Evolutionary conservation across 1,139 yeast genomes (phyloP), one percentile per base, ranked within the genome.

Genomic region (Diutina catenulata): DNA sequence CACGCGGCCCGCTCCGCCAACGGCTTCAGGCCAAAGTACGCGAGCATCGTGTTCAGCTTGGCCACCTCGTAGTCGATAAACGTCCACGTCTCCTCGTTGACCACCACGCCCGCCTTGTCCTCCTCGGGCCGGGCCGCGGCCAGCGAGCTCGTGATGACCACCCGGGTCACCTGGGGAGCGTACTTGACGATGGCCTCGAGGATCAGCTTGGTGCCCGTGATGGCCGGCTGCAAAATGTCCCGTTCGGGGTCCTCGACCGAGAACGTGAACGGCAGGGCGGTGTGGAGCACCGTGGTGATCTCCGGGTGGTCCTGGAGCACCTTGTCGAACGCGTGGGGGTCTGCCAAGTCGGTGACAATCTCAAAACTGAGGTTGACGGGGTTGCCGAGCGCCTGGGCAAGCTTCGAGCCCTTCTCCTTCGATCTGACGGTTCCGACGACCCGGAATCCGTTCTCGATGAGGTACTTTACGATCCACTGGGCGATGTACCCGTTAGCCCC

Each of bases 1-100:
- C 81, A 71, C 1, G 75, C 79, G 2, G 73, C 69, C 42, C 53
- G 51, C 49, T 74, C 80, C 15, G 77, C 74, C 41, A 62, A 60
- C 55, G 60, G 68, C 51, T 74, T 74, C 5, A 79, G 70, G 1
- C 68, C 75, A 43, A 56, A 43, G 53, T 74, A 74, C 7, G 70
- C 78, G 22, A 41, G 40, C 9, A 44, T 39, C 5, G 58, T 53
- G 39, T 55, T 49, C 16, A 43, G 39, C 36, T 48, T 49, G 37
- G 60, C 60, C 41, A 49, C 51, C 28, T 60, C 62, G 51, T 59
- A 53, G 13, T 59, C 51, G 31, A 61, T 56, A 31, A 54, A 54
- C 44, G 63, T 64, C 72, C 74, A 69, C 6, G 54, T 43, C 4
- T 52, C 46, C 45, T 67, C 74, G 37, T 45, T 49, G 19, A 21